Evolutionary conservation across 129 eudicot species (phyloP).

Genomic region (Lonicera japonica): DNA sequence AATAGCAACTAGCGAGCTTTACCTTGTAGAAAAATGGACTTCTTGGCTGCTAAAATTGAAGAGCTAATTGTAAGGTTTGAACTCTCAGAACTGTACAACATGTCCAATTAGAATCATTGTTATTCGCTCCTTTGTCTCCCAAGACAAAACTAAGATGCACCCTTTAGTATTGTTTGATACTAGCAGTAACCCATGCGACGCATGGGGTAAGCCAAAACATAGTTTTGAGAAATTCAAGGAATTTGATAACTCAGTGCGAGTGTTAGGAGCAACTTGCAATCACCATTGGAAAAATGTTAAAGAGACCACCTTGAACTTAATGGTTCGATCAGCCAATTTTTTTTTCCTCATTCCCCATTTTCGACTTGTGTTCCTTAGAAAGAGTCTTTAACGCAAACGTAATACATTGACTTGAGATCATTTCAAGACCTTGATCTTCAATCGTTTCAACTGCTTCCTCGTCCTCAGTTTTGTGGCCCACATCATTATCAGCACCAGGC

Average conservation of each 20-base stretch:
- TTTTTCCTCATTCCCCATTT: too few species aligned
- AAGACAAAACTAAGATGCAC: conserved; percentile 8
- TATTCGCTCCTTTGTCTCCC: conserved; percentile 63
- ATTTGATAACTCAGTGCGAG: too few species aligned
- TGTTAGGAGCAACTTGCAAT: too few species aligned
- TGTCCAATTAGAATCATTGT: conserved; percentile 61
- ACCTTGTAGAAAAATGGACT: conserved; percentile 96
- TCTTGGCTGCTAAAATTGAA: conserved; percentile 85
- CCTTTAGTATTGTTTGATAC: too few species aligned
- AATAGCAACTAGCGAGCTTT: conserved; percentile 2
- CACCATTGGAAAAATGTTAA: too few species aligned
- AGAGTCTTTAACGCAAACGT: not conserved
- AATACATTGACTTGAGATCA: not conserved
- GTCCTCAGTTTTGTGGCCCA: conserved; percentile 58
- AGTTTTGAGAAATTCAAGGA: too few species aligned
- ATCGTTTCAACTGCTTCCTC: conserved; percentile 69
- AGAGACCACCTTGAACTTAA: too few species aligned
- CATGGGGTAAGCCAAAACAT: too few species aligned
- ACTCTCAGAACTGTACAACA: conserved; percentile 56
- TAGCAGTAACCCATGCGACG: too few species aligned
- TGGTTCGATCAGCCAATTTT: too few species aligned
- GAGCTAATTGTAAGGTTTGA: conserved; percentile 81
- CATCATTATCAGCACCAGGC: conserved; percentile 63
- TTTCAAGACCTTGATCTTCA: conserved; percentile 63
- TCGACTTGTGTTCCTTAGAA: too few species aligned